These are phyloP conservation scores for Vanilla planifolia DNA, from an alignment of 106 monocot species.

Conservation along the genomic window DNA sequence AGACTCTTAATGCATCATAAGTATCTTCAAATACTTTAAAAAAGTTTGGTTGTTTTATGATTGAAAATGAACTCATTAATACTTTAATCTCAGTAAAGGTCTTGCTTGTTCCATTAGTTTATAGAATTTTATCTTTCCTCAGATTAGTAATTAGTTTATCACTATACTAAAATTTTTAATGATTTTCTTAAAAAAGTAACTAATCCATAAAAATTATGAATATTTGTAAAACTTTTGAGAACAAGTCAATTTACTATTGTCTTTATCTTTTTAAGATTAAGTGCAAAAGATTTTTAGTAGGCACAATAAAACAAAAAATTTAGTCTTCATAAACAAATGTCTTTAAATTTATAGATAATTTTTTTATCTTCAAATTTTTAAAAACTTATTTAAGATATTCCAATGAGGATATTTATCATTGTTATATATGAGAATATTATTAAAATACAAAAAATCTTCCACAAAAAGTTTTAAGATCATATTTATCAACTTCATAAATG, in stretches of 20 bases:
- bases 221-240: not conserved
- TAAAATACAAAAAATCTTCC: not conserved
- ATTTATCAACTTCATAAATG: not conserved
- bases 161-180: not conserved
- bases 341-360: not conserved
- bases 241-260: not conserved
- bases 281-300: not conserved
- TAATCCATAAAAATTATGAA: not conserved
- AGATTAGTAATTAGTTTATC: not conserved
- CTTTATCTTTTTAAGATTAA: not conserved
- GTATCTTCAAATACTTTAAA: not conserved
- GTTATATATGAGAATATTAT: not conserved
- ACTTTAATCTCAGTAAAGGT: not conserved
- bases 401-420: not conserved
- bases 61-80: not conserved
- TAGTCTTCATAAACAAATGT: not conserved
- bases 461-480: not conserved
- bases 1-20: not conserved
- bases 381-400: not conserved
- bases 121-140: not conserved
- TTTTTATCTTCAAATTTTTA: not conserved
- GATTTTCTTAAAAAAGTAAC: not conserved
- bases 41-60: not conserved
- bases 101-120: not conserved
- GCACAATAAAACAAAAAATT: not conserved